Evolutionary conservation across 495 filamentous ascomycete genomes (phyloP).

Genomic region (Astrothelium macrocarpum): DNA sequence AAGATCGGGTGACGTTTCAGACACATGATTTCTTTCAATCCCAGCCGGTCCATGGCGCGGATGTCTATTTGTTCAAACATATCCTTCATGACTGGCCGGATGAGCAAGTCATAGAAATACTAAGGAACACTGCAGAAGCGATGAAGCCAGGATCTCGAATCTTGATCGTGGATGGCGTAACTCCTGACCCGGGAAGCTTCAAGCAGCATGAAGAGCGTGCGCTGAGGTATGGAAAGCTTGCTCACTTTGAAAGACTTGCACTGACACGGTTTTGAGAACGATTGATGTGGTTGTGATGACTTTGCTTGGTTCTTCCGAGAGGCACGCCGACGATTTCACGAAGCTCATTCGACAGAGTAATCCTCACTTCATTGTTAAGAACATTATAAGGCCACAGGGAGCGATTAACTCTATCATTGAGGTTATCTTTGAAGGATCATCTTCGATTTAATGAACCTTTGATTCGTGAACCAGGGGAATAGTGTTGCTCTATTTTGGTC

Average conservation of each 20-base stretch:
- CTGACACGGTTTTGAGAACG: neutral
- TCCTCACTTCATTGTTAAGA: neutral
- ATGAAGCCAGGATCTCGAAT: conserved; percentile 5
- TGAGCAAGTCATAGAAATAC: neutral
- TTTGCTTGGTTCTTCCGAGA: neutral
- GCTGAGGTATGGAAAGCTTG: neutral
- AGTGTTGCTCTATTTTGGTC: too few relatives aligned
- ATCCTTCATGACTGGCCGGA: conserved; percentile 14
- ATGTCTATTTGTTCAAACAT: conserved; percentile 12
- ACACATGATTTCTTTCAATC: conserved; percentile 8
- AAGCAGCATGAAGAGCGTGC: conserved; percentile 1
- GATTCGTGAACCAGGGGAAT: too few relatives aligned
- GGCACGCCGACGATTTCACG: neutral
- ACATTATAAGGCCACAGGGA: neutral
- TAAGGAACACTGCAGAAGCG: neutral
- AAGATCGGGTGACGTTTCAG: conserved; percentile 3
- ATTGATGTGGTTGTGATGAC: neutral
- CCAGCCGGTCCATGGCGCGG: conserved; percentile 10
- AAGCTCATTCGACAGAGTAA: neutral
- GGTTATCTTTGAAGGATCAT: neutral
- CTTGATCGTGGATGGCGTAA: neutral
- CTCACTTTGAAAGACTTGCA: neutral
- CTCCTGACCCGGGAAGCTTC: neutral
- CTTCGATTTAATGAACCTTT: neutral
- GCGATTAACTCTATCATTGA: neutral